Evolutionary conservation across 2,329 filamentous ascomycete genomes (phyloP), one percentile per base, ranked within the genome.

Genomic region (Pseudogymnoascus sp.): DNA sequence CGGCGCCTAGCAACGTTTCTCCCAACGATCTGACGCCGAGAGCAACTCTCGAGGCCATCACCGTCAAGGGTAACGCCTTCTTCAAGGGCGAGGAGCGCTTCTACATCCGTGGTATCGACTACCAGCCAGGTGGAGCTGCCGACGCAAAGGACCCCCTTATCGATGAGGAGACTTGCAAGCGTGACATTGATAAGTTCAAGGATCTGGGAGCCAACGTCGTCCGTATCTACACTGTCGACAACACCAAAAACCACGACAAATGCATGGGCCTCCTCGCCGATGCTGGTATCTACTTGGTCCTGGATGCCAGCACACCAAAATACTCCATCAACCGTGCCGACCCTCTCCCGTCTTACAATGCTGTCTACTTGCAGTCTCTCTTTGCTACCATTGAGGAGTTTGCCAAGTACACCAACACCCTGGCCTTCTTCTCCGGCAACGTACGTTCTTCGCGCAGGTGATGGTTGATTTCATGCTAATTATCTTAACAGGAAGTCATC

Each of bases 361-460:
- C 85, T 58, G 81, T 82, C 13, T 81, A 96, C 57, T 95, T 85
- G 77, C 72, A 79, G 35, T 89, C 90, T 64, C 99, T 97, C 80
- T 89, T 85, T 61, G 76, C 76, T 33, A 94, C 99, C 62, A 78
- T 99, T 62, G 92, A 97, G 71, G 80, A 82, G 64, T 78, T 99
- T 69, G 79, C 82, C 67, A 80, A 89, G 72, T 97, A 95, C 81
- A 81, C 83, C 74, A 99, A 99, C 77, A 86, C 90, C 58, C 84
- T 99, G 65, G 94, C 94, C 69, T 99, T 97, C 86, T 97, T 99
- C 74, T 92, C 92, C 67, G 94, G 94, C 72, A 99, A 99, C 76
- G 45, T 52, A 52, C 45, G 45, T 52, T 52, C 26, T 30, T 19
- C 21, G 15, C 15, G 15, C 45, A 52, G 26, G 13, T 52, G 23